These are phyloP conservation scores for Euclidium syriacum DNA, from an alignment of 345 rosid species.

Conservation along the genomic window DNA sequence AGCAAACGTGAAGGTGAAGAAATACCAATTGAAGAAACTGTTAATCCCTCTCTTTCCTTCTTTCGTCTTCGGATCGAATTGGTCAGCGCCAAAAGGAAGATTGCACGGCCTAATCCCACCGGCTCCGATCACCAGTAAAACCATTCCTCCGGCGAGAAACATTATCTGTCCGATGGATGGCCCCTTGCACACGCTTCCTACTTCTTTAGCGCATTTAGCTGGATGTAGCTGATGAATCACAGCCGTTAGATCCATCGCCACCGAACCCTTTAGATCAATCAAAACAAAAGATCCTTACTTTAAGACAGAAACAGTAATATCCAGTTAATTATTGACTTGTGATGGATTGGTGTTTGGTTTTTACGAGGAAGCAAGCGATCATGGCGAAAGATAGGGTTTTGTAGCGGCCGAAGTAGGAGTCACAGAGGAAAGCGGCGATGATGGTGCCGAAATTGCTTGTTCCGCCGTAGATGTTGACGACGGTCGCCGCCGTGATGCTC, in stretches of 20 bases:
- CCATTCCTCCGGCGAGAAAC: constrained; percentile 46
- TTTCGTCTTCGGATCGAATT: constrained; percentile 55
- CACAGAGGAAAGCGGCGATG: constrained; percentile 57
- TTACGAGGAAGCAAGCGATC: constrained; percentile 56
- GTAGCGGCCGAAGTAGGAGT: constrained; percentile 73
- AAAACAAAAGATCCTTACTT: not conserved
- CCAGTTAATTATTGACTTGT: not conserved
- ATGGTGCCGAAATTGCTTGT: constrained; percentile 61
- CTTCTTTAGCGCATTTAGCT: constrained; percentile 33
- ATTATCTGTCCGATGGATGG: constrained; percentile 57
- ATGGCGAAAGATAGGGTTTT: constrained; percentile 55
- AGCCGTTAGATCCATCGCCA: constrained; percentile 55
- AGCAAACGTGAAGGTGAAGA: constrained; percentile 77
- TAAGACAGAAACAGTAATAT: not conserved
- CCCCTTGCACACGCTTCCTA: constrained; percentile 39
- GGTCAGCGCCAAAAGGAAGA: constrained; percentile 75
- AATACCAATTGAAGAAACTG: constrained; percentile 85
- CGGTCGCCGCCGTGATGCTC: constrained; percentile 54
- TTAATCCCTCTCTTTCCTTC: constrained; percentile 63
- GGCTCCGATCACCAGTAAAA: constrained; percentile 60
- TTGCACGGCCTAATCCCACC: constrained; percentile 80
- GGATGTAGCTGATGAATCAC: constrained; percentile 51
- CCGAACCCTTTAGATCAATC: constrained; percentile 44
- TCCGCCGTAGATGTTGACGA: constrained; percentile 52
- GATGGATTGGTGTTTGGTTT: not conserved